Evolutionary conservation across 1,139 yeast species (phyloP).

Genomic region (Suhomyces atakaporum): DNA sequence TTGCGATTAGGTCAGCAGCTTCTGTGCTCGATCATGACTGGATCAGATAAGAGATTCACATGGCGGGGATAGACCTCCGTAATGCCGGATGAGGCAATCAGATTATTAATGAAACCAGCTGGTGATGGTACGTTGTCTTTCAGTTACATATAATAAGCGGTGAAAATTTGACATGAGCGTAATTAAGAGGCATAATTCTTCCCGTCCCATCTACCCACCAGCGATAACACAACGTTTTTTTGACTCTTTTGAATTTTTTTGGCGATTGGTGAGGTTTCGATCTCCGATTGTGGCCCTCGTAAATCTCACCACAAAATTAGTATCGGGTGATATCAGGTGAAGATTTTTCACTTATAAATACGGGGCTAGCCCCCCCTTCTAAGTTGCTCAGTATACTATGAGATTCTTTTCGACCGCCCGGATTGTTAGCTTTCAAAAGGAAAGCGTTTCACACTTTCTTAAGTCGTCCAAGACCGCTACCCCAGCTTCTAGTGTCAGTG

Average conservation of each 20-base stretch:
- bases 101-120: too few species aligned
- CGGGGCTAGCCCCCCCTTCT: background rate
- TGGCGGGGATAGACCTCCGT: conserved; percentile 1
- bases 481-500: conserved; percentile 14
- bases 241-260: too few species aligned
- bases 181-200: too few species aligned
- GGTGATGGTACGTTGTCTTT: too few species aligned
- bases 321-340: conserved; percentile 7
- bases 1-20: too few species aligned
- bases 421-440: conserved; percentile 24
- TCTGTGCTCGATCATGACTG: conserved; percentile 1
- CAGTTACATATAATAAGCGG: too few species aligned
- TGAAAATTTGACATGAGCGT: too few species aligned
- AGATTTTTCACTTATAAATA: conserved; percentile 9
- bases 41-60: conserved; percentile 6
- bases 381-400: too few species aligned
- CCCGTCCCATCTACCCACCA: too few species aligned
- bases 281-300: background rate
- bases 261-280: too few species aligned
- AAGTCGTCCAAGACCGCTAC: conserved; percentile 24
- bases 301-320: conserved; percentile 1
- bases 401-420: conserved; percentile 20
- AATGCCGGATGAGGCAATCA: background rate
- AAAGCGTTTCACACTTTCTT: conserved; percentile 26
- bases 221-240: too few species aligned